Conservation (phyloP, 2,329 filamentous ascomycete species). For the Exophiala xenobiotica region DNA sequence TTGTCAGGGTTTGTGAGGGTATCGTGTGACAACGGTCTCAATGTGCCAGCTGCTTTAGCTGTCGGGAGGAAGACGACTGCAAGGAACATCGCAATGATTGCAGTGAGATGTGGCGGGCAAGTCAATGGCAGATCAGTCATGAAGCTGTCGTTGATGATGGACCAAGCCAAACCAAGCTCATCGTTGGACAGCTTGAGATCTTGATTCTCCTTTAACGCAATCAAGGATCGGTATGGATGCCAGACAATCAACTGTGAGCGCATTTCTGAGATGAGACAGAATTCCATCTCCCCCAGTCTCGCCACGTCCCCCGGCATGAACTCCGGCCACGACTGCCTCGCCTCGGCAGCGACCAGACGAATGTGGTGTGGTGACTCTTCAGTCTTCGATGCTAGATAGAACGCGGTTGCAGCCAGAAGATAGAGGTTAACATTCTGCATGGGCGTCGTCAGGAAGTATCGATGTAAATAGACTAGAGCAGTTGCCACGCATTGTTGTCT, state of each 20-base stretch:
- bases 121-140: conserved; percentile 87
- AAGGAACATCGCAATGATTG: conserved; percentile 81
- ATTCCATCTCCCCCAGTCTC: conserved; percentile 90
- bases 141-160: conserved; percentile 87
- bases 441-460: conserved; percentile 89
- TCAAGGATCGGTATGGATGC: conserved; percentile 82
- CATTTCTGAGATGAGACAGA: conserved; percentile 87
- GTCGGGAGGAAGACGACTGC: conserved; percentile 77
- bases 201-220: conserved; percentile 54
- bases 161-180: conserved; percentile 74
- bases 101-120: conserved; percentile 81
- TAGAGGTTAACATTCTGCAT: conserved; percentile 92
- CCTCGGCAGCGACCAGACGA: conserved; percentile 81
- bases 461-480: conserved; percentile 89
- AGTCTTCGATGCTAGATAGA: conserved; percentile 97
- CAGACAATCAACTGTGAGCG: conserved; percentile 85
- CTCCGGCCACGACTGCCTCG: conserved; percentile 81
- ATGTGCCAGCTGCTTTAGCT: conserved; percentile 43
- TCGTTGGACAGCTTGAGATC: conserved; percentile 73
- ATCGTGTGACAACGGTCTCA: conserved; percentile 36
- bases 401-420: conserved; percentile 84
- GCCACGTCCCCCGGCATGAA: conserved; percentile 73
- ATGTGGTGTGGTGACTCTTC: conserved; percentile 98
- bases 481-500: conserved; percentile 92
- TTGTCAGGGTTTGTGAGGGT: conserved; percentile 23